Conservation (phyloP, 768 basidiomycete species). For the Leccinum variicolor region DNA sequence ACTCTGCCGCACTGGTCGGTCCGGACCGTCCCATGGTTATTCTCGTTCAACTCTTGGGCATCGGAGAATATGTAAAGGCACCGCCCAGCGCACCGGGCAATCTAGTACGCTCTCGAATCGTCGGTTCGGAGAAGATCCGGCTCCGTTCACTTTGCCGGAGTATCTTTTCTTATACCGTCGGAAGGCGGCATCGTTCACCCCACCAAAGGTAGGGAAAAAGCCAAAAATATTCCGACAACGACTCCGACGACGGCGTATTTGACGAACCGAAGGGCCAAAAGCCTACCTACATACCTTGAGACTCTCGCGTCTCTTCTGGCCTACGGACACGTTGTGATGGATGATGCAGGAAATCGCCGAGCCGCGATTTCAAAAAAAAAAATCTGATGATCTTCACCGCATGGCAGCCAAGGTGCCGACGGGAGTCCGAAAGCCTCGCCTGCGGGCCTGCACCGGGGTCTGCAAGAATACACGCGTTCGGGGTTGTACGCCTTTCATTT, state of each 20-base stretch:
- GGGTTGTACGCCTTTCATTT: background rate
- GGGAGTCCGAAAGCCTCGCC: too few relatives aligned
- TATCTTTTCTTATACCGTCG: too few relatives aligned
- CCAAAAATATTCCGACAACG: too few relatives aligned
- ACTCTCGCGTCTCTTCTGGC: too few relatives aligned
- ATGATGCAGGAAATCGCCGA: background rate
- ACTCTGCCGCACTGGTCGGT: background rate
- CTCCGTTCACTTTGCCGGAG: too few relatives aligned
- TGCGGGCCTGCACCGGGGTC: background rate
- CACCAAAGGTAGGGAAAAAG: too few relatives aligned
- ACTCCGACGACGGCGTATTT: background rate
- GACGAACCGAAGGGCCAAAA: background rate
- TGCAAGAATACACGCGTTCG: background rate
- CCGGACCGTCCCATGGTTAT: conserved; percentile 7
- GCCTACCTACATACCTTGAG: too few relatives aligned
- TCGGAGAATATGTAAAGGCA: background rate
- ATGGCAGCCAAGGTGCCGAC: too few relatives aligned
- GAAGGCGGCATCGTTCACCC: too few relatives aligned
- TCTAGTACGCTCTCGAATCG: background rate
- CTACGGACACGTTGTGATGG: background rate
- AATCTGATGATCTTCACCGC: background rate
- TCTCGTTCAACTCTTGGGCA: conserved; percentile 2
- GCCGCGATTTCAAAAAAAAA: background rate
- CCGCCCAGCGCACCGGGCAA: background rate
- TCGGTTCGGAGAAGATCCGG: background rate